Percentiles rank a stretch among this genome's conserved stretches.
Evolutionary conservation across 169 alveolate species (phyloP).

Genomic region (Plasmodium gallinaceum): DNA sequence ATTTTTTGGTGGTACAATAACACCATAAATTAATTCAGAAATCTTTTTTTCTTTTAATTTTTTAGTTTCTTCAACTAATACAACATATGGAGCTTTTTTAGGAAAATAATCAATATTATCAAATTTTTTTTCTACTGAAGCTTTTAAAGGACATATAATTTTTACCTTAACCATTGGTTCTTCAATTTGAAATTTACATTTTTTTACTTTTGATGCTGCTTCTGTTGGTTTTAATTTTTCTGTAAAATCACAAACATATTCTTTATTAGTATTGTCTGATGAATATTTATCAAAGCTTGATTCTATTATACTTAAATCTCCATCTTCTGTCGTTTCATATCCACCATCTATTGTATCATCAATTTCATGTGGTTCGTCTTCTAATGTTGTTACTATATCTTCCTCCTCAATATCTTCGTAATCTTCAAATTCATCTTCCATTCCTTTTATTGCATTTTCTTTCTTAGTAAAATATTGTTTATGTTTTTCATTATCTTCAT

Average conservation of each 20-base stretch:
- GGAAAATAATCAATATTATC: conserved; percentile 19
- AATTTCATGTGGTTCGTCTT: background rate
- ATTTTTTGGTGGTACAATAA: conserved; percentile 4
- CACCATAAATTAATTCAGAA: conserved; percentile 26
- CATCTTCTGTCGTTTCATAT: conserved; percentile 4
- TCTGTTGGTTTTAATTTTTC: conserved; percentile 19
- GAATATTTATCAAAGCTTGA: background rate
- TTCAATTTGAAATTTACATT: conserved; percentile 25
- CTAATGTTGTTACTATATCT: background rate
- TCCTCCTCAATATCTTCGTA: background rate
- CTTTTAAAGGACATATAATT: conserved; percentile 40
- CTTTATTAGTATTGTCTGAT: conserved; percentile 50
- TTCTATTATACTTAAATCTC: background rate
- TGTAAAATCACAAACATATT: conserved; percentile 61
- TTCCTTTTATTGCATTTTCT: background rate
- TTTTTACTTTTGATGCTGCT: background rate
- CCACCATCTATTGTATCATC: background rate
- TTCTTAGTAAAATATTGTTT: too few species aligned
- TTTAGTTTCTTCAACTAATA: background rate
- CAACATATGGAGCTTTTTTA: conserved; percentile 63
- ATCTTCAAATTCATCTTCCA: background rate
- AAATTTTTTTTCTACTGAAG: background rate
- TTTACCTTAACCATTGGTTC: conserved; percentile 56
- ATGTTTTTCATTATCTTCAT: conserved; percentile 1
- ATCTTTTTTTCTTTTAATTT: conserved; percentile 44